These are phyloP conservation scores for Lagenaria siceraria DNA, from an alignment of 306 rosid genomes.

Conservation along the genomic window DNA sequence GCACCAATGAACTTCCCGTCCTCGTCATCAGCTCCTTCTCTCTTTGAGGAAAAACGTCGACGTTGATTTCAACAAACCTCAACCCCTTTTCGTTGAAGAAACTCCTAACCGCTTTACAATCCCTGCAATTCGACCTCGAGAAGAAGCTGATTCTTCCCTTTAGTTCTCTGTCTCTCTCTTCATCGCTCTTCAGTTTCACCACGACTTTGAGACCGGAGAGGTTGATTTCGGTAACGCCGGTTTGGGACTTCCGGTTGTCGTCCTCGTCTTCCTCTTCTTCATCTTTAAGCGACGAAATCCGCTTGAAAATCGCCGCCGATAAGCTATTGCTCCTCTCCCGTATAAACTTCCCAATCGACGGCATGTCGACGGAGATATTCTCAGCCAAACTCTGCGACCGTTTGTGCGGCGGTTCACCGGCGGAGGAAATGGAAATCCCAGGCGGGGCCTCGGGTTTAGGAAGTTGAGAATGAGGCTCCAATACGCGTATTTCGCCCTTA, in stretches of 20 bases:
- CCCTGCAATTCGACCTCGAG: conserved; percentile 74
- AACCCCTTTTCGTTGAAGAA: conserved; percentile 52
- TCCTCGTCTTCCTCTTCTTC: not conserved
- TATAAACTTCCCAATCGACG: conserved; percentile 51
- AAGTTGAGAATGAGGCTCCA: conserved; percentile 50
- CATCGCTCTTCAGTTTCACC: conserved; percentile 28
- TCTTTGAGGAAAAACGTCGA: conserved; percentile 62
- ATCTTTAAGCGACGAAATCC: conserved; percentile 41
- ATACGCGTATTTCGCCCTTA: not conserved
- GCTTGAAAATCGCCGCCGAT: conserved; percentile 43
- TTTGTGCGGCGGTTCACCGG: not conserved
- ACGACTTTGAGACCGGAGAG: conserved; percentile 59
- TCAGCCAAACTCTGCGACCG: conserved; percentile 6
- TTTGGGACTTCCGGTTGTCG: not conserved
- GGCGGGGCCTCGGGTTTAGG: conserved; percentile 68
- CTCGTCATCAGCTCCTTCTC: conserved; percentile 55
- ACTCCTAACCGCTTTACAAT: conserved; percentile 68
- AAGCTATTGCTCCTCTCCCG: conserved; percentile 44
- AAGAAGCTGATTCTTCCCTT: conserved; percentile 81
- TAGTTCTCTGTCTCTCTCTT: conserved; percentile 8
- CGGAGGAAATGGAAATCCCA: not conserved
- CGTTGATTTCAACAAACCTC: conserved; percentile 66
- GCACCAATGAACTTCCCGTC: conserved; percentile 56
- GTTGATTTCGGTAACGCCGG: conserved; percentile 43
- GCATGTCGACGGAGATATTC: conserved; percentile 25